Conservation (phyloP, 192 early-diverging fungal genomes). For the Podila epicladia region DNA sequence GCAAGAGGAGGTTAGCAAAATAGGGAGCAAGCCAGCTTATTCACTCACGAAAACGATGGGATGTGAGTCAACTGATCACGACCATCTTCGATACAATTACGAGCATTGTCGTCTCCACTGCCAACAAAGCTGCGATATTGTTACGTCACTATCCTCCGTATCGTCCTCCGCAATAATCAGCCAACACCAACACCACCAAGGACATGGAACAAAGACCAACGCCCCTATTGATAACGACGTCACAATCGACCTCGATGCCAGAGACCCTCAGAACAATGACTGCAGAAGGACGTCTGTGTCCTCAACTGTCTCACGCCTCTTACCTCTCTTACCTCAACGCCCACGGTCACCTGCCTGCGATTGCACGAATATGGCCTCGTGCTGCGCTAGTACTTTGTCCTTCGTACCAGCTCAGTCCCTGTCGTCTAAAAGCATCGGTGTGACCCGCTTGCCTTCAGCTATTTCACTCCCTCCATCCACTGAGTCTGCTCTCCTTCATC, state of each 20-base stretch:
- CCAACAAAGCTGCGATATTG: no score
- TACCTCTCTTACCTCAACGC: no score
- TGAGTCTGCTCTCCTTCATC: constrained; percentile 2
- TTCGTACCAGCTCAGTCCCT: not conserved
- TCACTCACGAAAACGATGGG: not conserved
- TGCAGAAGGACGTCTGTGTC: no score
- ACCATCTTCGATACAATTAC: not conserved
- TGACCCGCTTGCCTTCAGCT: not conserved
- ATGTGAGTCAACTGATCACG: not conserved
- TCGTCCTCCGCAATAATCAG: not conserved
- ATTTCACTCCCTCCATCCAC: constrained; percentile 1
- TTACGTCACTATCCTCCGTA: not conserved
- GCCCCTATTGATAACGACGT: not conserved
- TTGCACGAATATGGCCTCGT: no score
- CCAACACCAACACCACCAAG: constrained; percentile 1
- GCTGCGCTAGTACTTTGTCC: no score
- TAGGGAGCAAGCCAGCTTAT: not conserved
- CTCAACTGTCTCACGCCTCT: no score
- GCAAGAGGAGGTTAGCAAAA: not conserved
- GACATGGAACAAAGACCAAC: not conserved
- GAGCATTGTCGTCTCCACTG: not conserved
- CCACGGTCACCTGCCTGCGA: no score
- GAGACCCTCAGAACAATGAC: no score
- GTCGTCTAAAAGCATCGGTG: constrained; percentile 2
- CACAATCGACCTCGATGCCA: not conserved